Percentiles rank a stretch among this genome's conserved stretches.
These are phyloP conservation scores for Geopyxis carbonaria DNA, from an alignment of 495 filamentous ascomycete species.

Conservation along the genomic window DNA sequence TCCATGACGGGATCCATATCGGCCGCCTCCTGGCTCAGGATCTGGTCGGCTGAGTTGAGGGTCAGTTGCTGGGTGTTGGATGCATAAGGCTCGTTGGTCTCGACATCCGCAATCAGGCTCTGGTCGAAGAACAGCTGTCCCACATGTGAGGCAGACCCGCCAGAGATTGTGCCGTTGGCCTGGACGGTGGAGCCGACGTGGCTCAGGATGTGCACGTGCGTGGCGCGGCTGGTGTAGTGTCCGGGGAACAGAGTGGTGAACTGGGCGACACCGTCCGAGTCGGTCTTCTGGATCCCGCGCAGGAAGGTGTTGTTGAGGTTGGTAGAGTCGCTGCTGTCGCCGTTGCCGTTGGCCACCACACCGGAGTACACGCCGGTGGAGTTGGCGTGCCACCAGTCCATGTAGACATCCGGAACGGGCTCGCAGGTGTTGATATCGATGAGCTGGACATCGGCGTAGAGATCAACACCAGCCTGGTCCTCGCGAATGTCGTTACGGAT, in stretches of 20 bases:
- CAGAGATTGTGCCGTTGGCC: slow-evolving; percentile 36
- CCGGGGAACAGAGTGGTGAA: slow-evolving; percentile 47
- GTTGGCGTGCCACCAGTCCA: slow-evolving; percentile 25
- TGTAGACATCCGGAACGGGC: slow-evolving; percentile 14
- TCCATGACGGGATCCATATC: slow-evolving; percentile 40
- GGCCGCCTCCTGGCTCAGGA: slow-evolving; percentile 29
- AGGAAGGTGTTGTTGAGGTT: slow-evolving; percentile 36
- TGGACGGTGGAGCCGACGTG: slow-evolving; percentile 34
- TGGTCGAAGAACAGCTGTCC: slow-evolving; percentile 51
- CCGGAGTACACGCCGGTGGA: slow-evolving; percentile 30
- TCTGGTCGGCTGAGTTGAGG: slow-evolving; percentile 12
- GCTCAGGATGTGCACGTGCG: slow-evolving; percentile 39
- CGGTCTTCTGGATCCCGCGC: slow-evolving; percentile 35
- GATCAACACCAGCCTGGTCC: slow-evolving; percentile 27
- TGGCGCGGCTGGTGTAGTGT: slow-evolving; percentile 42
- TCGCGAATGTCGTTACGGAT: slow-evolving; percentile 41
- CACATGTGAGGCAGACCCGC: slow-evolving; percentile 38
- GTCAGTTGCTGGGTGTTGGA: slow-evolving; percentile 12
- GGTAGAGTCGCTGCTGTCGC: slow-evolving; percentile 30
- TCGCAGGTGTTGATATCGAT: slow-evolving; percentile 25
- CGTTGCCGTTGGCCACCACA: slow-evolving; percentile 34
- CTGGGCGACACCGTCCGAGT: slow-evolving; percentile 37
- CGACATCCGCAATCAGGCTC: slow-evolving; percentile 37
- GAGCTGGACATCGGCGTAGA: slow-evolving; percentile 20
- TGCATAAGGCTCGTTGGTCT: slow-evolving; percentile 20